Conservation (phyloP, 495 filamentous ascomycete species). For the Talaromyces trachyspermus region DNA sequence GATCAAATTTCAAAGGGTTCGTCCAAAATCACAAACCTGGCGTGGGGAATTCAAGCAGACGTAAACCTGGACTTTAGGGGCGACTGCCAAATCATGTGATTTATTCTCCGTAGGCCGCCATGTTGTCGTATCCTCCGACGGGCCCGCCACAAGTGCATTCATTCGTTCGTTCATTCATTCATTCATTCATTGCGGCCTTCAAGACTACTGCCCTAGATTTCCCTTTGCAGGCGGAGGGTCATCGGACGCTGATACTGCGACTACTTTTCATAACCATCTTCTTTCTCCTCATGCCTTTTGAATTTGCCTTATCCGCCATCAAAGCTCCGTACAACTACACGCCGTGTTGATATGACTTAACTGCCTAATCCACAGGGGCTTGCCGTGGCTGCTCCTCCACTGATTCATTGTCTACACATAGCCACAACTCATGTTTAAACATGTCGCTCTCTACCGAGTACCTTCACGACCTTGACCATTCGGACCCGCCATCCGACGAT, state of each 20-base stretch:
- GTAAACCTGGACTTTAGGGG: slow-evolving; percentile 5
- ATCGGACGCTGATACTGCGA: background rate
- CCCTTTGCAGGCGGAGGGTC: slow-evolving; percentile 9
- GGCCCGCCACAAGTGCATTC: too few species aligned
- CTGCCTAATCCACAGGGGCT: slow-evolving; percentile 1
- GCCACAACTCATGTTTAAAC: background rate
- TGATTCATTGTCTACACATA: background rate
- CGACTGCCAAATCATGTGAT: slow-evolving; percentile 4
- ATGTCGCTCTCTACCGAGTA: slow-evolving; percentile 37
- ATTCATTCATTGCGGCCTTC: background rate
- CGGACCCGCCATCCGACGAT: slow-evolving; percentile 38
- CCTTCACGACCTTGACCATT: slow-evolving; percentile 24
- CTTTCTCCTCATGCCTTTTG: background rate
- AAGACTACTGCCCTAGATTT: background rate
- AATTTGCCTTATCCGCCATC: background rate
- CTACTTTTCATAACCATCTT: background rate
- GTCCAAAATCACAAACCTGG: too few species aligned
- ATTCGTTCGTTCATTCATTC: too few species aligned
- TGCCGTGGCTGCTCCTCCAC: slow-evolving; percentile 3
- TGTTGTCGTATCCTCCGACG: too few species aligned
- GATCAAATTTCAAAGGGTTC: too few species aligned
- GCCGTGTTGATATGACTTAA: slow-evolving; percentile 6
- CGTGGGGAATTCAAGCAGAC: background rate
- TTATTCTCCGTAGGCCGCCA: slow-evolving; percentile 3
- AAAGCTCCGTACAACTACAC: background rate